These are phyloP conservation scores for Chlamydomonas incerta DNA, from an alignment of 139 green algal species.

Conservation along the genomic window DNA sequence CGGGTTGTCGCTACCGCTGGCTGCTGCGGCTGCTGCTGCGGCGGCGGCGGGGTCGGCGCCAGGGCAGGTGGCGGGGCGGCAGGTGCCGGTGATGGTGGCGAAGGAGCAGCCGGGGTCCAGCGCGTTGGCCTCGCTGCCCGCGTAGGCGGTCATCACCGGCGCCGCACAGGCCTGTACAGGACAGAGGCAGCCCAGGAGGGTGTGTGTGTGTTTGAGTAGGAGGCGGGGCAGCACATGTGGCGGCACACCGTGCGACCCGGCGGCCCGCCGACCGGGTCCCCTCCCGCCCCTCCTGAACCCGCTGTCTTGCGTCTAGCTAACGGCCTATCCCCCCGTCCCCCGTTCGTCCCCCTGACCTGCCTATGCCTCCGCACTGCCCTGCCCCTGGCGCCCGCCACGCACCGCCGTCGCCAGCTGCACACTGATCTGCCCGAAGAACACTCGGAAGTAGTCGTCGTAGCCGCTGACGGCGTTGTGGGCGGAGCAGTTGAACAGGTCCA, in stretches of 20 bases:
- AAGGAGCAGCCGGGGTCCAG: background rate
- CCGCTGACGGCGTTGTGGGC: background rate
- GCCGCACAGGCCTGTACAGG: background rate
- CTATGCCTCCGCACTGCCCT: too few relatives aligned
- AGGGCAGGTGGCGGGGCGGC: background rate
- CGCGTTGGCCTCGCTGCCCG: background rate
- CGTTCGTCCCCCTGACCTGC: too few relatives aligned
- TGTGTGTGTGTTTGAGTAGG: too few relatives aligned
- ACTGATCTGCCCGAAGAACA: background rate
- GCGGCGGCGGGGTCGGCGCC: background rate
- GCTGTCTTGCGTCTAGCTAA: too few relatives aligned
- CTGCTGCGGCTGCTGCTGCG: too few relatives aligned
- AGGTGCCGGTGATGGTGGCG: background rate
- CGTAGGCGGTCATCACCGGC: background rate
- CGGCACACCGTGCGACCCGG: background rate
- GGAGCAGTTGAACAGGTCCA: background rate
- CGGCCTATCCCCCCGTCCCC: too few relatives aligned
- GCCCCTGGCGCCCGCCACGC: too few relatives aligned
- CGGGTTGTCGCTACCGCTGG: too few relatives aligned
- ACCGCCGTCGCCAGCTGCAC: background rate
- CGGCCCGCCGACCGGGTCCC: too few relatives aligned
- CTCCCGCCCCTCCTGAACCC: background rate
- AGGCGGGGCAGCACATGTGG: too few relatives aligned
- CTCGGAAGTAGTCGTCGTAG: background rate
- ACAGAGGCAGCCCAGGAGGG: background rate